These are phyloP conservation scores for Fagus sylvatica DNA, from an alignment of 306 rosid species.

Conservation along the genomic window DNA sequence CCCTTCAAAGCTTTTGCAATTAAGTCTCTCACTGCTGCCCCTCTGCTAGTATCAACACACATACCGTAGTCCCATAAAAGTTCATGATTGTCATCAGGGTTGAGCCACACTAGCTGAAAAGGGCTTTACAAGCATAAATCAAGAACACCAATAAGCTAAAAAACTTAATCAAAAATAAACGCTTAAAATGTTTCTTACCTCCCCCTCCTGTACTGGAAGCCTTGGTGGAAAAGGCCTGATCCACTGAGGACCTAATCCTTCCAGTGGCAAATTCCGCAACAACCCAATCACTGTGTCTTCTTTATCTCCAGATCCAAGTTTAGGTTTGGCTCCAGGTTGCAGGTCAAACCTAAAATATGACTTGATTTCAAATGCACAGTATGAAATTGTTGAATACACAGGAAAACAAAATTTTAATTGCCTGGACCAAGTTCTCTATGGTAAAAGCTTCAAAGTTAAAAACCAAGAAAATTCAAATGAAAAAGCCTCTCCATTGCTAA, in stretches of 20 bases:
- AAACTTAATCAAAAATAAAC: slow-evolving; percentile 5
- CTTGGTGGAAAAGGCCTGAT: slow-evolving; percentile 92
- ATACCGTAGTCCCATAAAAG: slow-evolving; percentile 94
- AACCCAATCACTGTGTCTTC: slow-evolving; percentile 75
- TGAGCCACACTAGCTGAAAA: slow-evolving; percentile 98
- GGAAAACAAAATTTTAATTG: slow-evolving; percentile 8
- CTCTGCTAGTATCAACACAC: slow-evolving; percentile 96
- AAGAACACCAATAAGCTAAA: slow-evolving; percentile 27
- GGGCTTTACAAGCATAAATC: slow-evolving; percentile 37
- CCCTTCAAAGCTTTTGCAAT: slow-evolving; percentile 92
- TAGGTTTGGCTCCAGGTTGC: slow-evolving; percentile 71
- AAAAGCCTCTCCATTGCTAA: slow-evolving; percentile 22
- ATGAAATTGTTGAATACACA: neutral
- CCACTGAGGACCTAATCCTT: slow-evolving; percentile 89
- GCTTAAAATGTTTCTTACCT: slow-evolving; percentile 50
- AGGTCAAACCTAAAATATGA: slow-evolving; percentile 65
- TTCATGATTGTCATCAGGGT: slow-evolving; percentile 79
- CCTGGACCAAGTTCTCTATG: neutral
- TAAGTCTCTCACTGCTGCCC: slow-evolving; percentile 89
- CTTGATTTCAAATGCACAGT: slow-evolving; percentile 23
- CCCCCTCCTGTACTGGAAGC: slow-evolving; percentile 81
- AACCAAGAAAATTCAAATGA: neutral
- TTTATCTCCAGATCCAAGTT: slow-evolving; percentile 82
- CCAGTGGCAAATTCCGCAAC: slow-evolving; percentile 66
- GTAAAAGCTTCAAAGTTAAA: slow-evolving; percentile 13